These are phyloP conservation scores for Lasiodiplodia sp. DNA, from an alignment of 2,329 filamentous ascomycete genomes.

Conservation along the genomic window DNA sequence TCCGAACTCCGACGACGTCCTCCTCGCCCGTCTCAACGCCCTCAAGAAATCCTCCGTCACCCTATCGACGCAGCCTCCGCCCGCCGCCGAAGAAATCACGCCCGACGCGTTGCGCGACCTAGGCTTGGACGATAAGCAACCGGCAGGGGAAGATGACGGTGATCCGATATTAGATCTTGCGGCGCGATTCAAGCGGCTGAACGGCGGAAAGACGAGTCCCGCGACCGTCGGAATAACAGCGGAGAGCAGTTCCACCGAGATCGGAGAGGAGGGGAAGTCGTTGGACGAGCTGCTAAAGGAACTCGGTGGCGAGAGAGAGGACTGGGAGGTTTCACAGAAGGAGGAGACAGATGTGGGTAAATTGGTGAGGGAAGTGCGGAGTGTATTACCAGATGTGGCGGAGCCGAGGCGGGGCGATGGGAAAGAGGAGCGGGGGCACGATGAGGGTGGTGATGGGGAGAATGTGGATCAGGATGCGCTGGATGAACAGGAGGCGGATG, in stretches of 20 bases:
- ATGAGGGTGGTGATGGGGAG: slow-evolving; percentile 31
- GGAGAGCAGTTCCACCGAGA: background rate
- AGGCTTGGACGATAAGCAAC: background rate
- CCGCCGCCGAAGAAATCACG: slow-evolving; percentile 24
- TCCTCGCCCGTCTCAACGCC: slow-evolving; percentile 58
- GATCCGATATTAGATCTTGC: slow-evolving; percentile 41
- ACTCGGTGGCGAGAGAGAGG: slow-evolving; percentile 39
- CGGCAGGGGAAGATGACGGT: slow-evolving; percentile 31
- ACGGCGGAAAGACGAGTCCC: background rate
- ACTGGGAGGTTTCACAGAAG: slow-evolving; percentile 49
- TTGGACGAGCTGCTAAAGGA: slow-evolving; percentile 57
- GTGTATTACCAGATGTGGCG: slow-evolving; percentile 45
- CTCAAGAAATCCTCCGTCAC: slow-evolving; percentile 53
- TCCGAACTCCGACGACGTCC: slow-evolving; percentile 39
- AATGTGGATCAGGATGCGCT: slow-evolving; percentile 28
- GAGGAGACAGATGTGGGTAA: slow-evolving; percentile 52
- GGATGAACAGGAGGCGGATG: slow-evolving; percentile 50
- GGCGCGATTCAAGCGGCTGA: slow-evolving; percentile 46
- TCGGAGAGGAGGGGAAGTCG: slow-evolving; percentile 48
- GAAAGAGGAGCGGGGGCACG: slow-evolving; percentile 6
- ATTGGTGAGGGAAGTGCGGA: slow-evolving; percentile 51
- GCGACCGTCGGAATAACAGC: background rate
- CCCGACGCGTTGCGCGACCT: slow-evolving; percentile 23
- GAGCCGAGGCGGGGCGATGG: slow-evolving; percentile 29
- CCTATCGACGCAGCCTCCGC: slow-evolving; percentile 38